Evolutionary conservation across 2,329 filamentous ascomycete genomes (phyloP), one percentile per base, ranked within the genome.

Genomic region (Verticillium zaregamsianum): DNA sequence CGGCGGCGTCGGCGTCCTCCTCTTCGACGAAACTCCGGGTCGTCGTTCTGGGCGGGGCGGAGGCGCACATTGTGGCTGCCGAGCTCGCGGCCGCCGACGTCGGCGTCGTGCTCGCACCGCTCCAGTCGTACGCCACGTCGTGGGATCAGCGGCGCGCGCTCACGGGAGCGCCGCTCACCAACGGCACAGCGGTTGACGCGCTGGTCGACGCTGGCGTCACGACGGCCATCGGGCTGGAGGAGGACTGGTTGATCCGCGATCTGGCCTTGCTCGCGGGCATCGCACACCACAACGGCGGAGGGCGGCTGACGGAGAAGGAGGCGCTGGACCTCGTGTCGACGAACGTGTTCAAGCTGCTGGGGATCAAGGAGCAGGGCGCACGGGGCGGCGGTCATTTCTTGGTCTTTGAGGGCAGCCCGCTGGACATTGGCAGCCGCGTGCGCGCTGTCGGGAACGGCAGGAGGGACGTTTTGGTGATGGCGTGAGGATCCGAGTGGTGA

Each of bases 111-210:
- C 79, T 90, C 2, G 78, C 82, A 0, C 86, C 87, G 1, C 71
- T 88, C 14, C 81, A 85, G 65, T 80, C 84, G 0, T 86, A 83
- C 67, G 79, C 80, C 2, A 71, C 69, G 3, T 72, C 70, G 0
- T 90, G 87, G 88, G 86, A 89, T 64, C 77, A 87, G 71, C 82
- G 86, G 0, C 82, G 87, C 2, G 81, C 85, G 0, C 76, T 90
- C 12, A 82, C 85, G 0, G 88, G 88, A 1, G 87, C 87, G 5
- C 88, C 88, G 1, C 77, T 90, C 0, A 88, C 86, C 0, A 88
- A 89, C 66, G 86, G 86, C 31, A 90, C 87, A 1, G 80, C 81
- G 0, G 75, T 88, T 5, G 86, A 90, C 64, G 71, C 68, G 14
- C 78, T 90, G 1, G 66, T 87, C 0, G 79, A 80, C 8, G 86